Percentiles rank a stretch among this genome's conserved stretches.
Evolutionary conservation across 2,329 filamentous ascomycete species (phyloP).

Genomic region (Pestalotiopsis fici): DNA sequence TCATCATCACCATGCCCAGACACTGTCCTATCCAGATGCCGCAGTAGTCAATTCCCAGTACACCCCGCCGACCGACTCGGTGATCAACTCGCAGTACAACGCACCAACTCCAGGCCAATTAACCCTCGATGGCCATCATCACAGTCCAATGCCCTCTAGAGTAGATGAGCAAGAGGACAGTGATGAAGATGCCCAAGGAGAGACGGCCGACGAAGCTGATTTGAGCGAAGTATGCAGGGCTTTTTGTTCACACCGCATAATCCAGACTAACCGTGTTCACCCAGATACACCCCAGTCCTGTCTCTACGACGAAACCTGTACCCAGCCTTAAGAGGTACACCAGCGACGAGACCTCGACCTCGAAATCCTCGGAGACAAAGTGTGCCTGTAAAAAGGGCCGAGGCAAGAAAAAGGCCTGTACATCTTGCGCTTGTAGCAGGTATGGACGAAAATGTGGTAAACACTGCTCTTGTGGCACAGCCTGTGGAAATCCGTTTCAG

Average conservation of each 20-base stretch:
- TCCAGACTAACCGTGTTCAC: not conserved
- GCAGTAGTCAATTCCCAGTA: slow-evolving; percentile 26
- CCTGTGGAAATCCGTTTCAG: slow-evolving; percentile 32
- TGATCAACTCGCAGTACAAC: slow-evolving; percentile 16
- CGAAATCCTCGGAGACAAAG: slow-evolving; percentile 23
- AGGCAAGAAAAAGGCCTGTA: slow-evolving; percentile 33
- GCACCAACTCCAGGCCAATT: slow-evolving; percentile 5
- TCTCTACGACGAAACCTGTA: slow-evolving; percentile 12
- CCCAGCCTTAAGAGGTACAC: slow-evolving; percentile 11
- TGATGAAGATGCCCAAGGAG: slow-evolving; percentile 32
- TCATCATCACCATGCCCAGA: slow-evolving; percentile 20
- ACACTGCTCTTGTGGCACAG: slow-evolving; percentile 27
- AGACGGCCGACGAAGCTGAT: slow-evolving; percentile 29
- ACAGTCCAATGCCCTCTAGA: slow-evolving; percentile 22
- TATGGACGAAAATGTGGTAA: slow-evolving; percentile 28
- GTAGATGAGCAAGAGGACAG: slow-evolving; percentile 22
- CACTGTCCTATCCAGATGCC: slow-evolving; percentile 28
- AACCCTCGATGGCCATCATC: slow-evolving; percentile 19
- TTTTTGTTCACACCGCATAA: not conserved
- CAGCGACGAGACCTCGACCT: slow-evolving; percentile 24
- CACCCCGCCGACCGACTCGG: slow-evolving; percentile 24
- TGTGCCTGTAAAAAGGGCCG: slow-evolving; percentile 34
- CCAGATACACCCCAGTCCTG: slow-evolving; percentile 26
- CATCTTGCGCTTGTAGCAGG: slow-evolving; percentile 31
- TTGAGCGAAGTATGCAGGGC: slow-evolving; percentile 24